Evolutionary conservation across 2,329 filamentous ascomycete genomes (phyloP), one percentile per base, ranked within the genome.

Genomic region (Clathrospora elynae): DNA sequence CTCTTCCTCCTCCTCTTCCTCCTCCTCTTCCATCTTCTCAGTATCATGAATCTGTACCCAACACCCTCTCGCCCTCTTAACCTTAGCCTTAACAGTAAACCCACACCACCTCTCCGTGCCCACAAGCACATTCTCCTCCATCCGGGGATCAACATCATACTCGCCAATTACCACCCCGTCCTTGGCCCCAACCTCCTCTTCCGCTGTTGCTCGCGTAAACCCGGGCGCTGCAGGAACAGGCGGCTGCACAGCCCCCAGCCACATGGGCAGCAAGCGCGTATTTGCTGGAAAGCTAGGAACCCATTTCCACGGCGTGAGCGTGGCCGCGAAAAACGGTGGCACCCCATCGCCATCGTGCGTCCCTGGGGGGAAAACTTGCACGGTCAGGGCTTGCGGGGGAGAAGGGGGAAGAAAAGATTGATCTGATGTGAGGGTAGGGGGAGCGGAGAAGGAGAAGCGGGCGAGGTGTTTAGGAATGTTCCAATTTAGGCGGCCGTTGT

Each of bases 401-500:
- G n/a, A n/a, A n/a, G n/a, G n/a, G n/a, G n/a, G n/a, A n/a, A n/a
- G n/a, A n/a, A n/a, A n/a, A n/a, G 50, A 40, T 6, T 33, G 29
- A 8, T 55, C 56, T 6, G n/a, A n/a, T n/a, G 42, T 35, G 0
- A 47, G 23, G 1, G 60, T 62, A 3, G 49, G 40, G 0, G 61
- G 61, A 0, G 61, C 51, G 10, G 61, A 66, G 48, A 66, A 69
- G 10, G 49, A 40, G 47, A 68, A 68, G 16, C 66, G 63, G 0
- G 64, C 63, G 12, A 68, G 59, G 44, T 66, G 62, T 40, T 69
- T 68, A 8, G 65, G 61, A 17, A 69, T 67, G 47, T 68, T 66
- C 62, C 64, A 67, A 35, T 67, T 67, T 3, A 62, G 29, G 22
- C 64, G 61, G 23, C 64, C 62, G 35, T 68, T 68, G 49, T 68